Evolutionary conservation across 2,329 filamentous ascomycete species (phyloP), one percentile per base, ranked within the genome.

Genomic region (Onygena corvina): DNA sequence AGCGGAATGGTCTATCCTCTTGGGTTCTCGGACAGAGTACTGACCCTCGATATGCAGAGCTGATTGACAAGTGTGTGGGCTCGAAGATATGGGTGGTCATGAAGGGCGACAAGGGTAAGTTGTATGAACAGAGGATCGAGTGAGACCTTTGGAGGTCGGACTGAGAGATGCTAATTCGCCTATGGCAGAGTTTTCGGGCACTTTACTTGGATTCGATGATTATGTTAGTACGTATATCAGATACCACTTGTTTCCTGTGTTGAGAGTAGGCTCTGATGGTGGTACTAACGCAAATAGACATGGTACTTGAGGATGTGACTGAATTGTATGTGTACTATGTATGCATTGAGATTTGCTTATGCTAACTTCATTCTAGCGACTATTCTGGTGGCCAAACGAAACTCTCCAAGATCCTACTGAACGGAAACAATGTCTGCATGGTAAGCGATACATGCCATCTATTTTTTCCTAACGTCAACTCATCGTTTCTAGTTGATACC

Each of bases 401-500:
- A 67, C 78, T 98, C 34, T 78, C 88, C 47, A 96, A 96, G 75
- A 94, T 98, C 53, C 71, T 98, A 35, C 73, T 98, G 33, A 98
- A 98, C 62, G 92, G 92, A 50, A 98, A 98, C 72, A 96, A 96
- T 62, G 87, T 98, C 56, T 96, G 90, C 84, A 98, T 98, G 92
- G 92, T 94, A 76, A 50, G 75, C 47, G 4, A n/a, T 20, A 30
- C 9, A 29, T 3, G 12, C 36, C 14, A 33, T 5, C 2, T 16
- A 5, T 16, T 16, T 14, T 35, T 16, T 12, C 5, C 33, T 8
- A 16, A 4, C n/a, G 18, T 14, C n/a, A 53, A 12, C 38, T 29
- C 46, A 50, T 45, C 38, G n/a, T 52, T 14, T 54, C 20, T 55
- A 88, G 83, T 74, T 88, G 66, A 86, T 87, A 61, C 84, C 84